Evolutionary conservation across 441 rosid species (phyloP).

Genomic region (Theobroma grandiflorum): DNA sequence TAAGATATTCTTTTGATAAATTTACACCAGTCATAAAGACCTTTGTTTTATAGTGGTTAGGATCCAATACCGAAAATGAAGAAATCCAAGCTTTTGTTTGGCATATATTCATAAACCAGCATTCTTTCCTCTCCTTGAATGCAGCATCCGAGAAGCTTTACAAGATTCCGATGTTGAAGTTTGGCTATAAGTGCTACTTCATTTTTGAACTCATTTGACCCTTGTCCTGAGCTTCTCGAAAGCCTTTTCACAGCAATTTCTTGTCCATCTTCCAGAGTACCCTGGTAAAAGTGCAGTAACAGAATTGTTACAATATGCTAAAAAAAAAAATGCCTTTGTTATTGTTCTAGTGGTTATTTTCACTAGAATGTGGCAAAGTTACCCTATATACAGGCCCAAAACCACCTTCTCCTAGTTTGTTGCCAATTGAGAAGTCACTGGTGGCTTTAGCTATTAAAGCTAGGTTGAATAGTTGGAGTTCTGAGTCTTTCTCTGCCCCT

Average conservation of each 20-base stretch:
- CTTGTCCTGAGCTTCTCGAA: background rate
- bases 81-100: background rate
- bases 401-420: constrained; percentile 20
- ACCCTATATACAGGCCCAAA: constrained; percentile 22
- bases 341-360: background rate
- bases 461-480: constrained; percentile 1
- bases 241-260: constrained; percentile 20
- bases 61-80: constrained; percentile 5
- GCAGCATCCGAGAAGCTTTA: constrained; percentile 15
- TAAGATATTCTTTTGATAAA: too few species aligned
- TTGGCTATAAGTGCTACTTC: background rate
- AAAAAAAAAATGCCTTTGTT: too few species aligned
- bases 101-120: constrained; percentile 12
- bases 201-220: constrained; percentile 9
- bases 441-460: constrained; percentile 9
- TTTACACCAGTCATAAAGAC: background rate
- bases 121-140: background rate
- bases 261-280: background rate
- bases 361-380: background rate
- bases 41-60: background rate
- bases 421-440: background rate
- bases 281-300: background rate
- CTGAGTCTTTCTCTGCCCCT: background rate
- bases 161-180: constrained; percentile 19
- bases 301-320: background rate